phyloP scores from a whole-genome alignment of 495 filamentous ascomycete species.

The Neurospora pannonica region DNA sequence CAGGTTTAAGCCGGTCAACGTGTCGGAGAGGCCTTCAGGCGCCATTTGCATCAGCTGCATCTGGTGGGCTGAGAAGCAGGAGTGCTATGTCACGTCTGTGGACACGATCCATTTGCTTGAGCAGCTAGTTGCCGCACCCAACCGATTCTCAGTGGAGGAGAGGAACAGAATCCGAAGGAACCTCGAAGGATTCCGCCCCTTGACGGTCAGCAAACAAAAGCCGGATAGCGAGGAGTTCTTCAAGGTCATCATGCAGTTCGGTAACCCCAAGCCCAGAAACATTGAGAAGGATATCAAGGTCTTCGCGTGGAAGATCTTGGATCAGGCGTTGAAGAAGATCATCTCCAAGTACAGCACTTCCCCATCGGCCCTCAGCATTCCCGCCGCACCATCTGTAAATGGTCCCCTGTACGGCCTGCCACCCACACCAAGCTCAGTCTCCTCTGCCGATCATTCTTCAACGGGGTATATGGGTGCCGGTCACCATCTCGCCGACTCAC shows the following conservation, averaged over 20 bases:
- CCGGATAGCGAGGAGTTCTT: slow-evolving; percentile 91
- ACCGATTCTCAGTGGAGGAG: slow-evolving; percentile 84
- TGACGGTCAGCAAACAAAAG: slow-evolving; percentile 88
- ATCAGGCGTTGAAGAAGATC: slow-evolving; percentile 83
- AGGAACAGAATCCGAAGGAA: slow-evolving; percentile 97
- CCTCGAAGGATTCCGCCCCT: slow-evolving; percentile 79
- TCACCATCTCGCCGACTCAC: slow-evolving; percentile 33
- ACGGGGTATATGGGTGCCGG: slow-evolving; percentile 18
- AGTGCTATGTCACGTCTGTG: slow-evolving; percentile 90
- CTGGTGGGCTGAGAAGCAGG: slow-evolving; percentile 80
- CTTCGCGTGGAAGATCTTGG: slow-evolving; percentile 84
- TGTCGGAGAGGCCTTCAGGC: slow-evolving; percentile 59
- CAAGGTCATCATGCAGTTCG: slow-evolving; percentile 98
- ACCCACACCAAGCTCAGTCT: slow-evolving; percentile 25
- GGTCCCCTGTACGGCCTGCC: slow-evolving; percentile 15
- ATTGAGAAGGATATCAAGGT: slow-evolving; percentile 99
- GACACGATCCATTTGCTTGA: slow-evolving; percentile 92
- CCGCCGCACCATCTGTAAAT: not conserved
- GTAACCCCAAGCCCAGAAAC: slow-evolving; percentile 85
- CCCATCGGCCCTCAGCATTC: slow-evolving; percentile 12
- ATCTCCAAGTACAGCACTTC: slow-evolving; percentile 78
- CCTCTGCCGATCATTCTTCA: slow-evolving; percentile 11
- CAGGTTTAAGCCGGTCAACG: slow-evolving; percentile 60
- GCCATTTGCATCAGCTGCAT: slow-evolving; percentile 87
- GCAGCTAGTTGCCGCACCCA: slow-evolving; percentile 60